Evolutionary conservation across 2,329 filamentous ascomycete genomes (phyloP).

Genomic region (Monosporascus sp.): DNA sequence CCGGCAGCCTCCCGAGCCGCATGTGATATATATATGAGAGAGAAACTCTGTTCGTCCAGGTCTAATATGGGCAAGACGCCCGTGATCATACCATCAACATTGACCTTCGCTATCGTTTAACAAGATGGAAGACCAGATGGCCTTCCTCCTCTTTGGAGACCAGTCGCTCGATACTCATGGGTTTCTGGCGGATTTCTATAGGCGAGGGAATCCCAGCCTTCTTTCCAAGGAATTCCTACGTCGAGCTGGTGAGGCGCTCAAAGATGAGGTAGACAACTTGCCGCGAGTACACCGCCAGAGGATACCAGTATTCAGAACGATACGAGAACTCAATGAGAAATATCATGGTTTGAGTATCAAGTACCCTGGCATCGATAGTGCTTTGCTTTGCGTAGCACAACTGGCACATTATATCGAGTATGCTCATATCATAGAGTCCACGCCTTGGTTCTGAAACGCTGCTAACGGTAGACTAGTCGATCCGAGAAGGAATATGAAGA

Average conservation of each 20-base stretch:
- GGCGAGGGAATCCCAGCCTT: conserved; percentile 38
- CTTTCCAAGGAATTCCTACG: conserved; percentile 59
- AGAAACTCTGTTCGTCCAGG: neutral
- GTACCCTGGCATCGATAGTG: conserved; percentile 59
- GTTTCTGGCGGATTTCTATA: conserved; percentile 53
- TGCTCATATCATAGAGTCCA: conserved; percentile 21
- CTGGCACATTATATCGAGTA: conserved; percentile 66
- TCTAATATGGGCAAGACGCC: conserved; percentile 2
- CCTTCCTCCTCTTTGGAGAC: conserved; percentile 63
- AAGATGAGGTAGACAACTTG: conserved; percentile 54
- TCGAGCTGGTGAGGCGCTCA: conserved; percentile 50
- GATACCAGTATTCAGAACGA: conserved; percentile 57
- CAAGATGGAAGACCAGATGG: conserved; percentile 43
- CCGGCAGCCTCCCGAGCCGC: neutral
- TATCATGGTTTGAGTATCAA: conserved; percentile 55
- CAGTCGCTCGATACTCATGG: conserved; percentile 64
- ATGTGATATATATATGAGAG: neutral
- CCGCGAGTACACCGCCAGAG: conserved; percentile 50
- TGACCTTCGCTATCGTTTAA: conserved; percentile 9
- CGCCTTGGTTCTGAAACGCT: neutral
- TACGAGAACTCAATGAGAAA: conserved; percentile 60
- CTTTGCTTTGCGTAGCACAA: conserved; percentile 59
- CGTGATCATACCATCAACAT: conserved; percentile 13
- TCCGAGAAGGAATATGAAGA: conserved; percentile 51
- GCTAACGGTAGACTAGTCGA: conserved; percentile 35